A percentile compares a stretch with the other conserved stretches of the same genome.
phyloP scores from a whole-genome alignment of 2,329 filamentous ascomycete species.

The Pseudonectria foliicola region DNA sequence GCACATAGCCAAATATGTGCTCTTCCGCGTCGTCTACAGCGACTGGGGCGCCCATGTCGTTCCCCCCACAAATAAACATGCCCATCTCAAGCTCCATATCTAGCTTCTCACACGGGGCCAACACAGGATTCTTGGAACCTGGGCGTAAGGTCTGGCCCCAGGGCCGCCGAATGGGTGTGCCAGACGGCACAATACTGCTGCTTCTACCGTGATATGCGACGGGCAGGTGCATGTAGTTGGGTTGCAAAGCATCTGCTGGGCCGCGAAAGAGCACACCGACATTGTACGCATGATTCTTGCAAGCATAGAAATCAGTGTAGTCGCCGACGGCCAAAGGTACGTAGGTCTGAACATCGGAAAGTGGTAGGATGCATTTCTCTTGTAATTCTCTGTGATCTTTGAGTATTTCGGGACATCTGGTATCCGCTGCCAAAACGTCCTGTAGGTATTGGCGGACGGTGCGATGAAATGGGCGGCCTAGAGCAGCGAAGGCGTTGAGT shows the following conservation, averaged over 20 bases:
- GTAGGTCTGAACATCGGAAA: slow-evolving; percentile 53
- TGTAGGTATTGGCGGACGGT: slow-evolving; percentile 65
- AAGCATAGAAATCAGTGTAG: slow-evolving; percentile 81
- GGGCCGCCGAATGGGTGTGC: slow-evolving; percentile 64
- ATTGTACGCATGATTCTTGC: slow-evolving; percentile 66
- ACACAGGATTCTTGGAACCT: slow-evolving; percentile 42
- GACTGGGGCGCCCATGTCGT: slow-evolving; percentile 60
- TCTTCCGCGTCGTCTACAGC: slow-evolving; percentile 60
- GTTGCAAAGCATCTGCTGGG: slow-evolving; percentile 65
- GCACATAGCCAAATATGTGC: slow-evolving; percentile 61
- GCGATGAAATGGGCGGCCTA: slow-evolving; percentile 62
- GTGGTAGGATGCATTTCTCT: slow-evolving; percentile 20
- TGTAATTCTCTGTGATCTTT: slow-evolving; percentile 29
- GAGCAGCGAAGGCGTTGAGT: slow-evolving; percentile 30
- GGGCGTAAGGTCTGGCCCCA: slow-evolving; percentile 60
- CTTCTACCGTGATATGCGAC: slow-evolving; percentile 77
- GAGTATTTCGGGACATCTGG: slow-evolving; percentile 28
- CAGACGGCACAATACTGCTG: slow-evolving; percentile 67
- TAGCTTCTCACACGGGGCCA: slow-evolving; percentile 52
- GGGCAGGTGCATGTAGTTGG: slow-evolving; percentile 74
- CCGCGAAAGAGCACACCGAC: slow-evolving; percentile 68
- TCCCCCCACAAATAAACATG: slow-evolving; percentile 62
- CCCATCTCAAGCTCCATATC: slow-evolving; percentile 77
- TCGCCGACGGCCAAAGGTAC: slow-evolving; percentile 72
- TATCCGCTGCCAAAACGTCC: slow-evolving; percentile 50